Conservation (phyloP, 371 early-diverging fungal genomes). For the Blakeslea trispora region DNA sequence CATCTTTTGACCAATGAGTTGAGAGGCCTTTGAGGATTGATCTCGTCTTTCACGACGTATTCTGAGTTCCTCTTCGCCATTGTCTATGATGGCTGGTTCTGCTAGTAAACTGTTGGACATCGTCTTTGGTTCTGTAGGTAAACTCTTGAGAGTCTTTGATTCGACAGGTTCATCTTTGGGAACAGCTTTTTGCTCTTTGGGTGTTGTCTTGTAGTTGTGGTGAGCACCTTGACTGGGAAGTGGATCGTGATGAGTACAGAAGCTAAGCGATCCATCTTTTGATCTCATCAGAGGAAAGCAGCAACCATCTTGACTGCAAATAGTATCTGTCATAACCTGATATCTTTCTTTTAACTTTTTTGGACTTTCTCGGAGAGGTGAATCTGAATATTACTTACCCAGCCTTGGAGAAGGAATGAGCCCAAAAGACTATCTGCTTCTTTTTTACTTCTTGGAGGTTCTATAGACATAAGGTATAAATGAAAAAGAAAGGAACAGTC, state of each 20-base stretch:
- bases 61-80: slow-evolving; percentile 14
- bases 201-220: slow-evolving; percentile 7
- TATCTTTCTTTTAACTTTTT: neutral
- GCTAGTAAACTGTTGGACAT: neutral
- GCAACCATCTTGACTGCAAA: slow-evolving; percentile 43
- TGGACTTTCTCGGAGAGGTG: too few species aligned
- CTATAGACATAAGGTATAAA: too few species aligned
- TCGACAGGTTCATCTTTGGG: neutral
- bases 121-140: slow-evolving; percentile 13
- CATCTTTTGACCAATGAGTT: slow-evolving; percentile 68
- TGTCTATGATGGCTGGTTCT: slow-evolving; percentile 19
- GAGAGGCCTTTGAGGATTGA: slow-evolving; percentile 64
- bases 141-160: neutral
- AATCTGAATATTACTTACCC: slow-evolving; percentile 44
- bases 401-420: slow-evolving; percentile 49
- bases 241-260: slow-evolving; percentile 55
- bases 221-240: slow-evolving; percentile 29
- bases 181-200: neutral
- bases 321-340: slow-evolving; percentile 55
- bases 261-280: slow-evolving; percentile 47
- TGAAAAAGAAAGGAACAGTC: too few species aligned
- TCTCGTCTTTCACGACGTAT: slow-evolving; percentile 43
- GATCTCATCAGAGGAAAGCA: slow-evolving; percentile 57
- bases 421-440: slow-evolving; percentile 32
- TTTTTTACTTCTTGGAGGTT: slow-evolving; percentile 16